phyloP scores from a whole-genome alignment of 495 filamentous ascomycete genomes.

The Penicillium manginii region DNA sequence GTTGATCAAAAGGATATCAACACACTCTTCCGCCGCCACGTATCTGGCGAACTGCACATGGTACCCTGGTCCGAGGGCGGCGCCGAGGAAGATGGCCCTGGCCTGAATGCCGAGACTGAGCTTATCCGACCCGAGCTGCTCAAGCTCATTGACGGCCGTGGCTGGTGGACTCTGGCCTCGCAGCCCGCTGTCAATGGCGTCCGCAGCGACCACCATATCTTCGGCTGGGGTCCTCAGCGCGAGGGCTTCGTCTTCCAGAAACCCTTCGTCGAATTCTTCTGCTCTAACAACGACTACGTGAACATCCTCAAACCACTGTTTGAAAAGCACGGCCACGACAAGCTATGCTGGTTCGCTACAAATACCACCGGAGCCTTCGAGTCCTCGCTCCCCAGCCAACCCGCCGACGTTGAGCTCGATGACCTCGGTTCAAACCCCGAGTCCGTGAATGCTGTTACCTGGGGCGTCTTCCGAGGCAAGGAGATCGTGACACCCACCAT shows the following conservation, averaged over 20 bases:
- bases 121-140: conserved; percentile 76
- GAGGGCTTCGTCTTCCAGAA: conserved; percentile 96
- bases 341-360: conserved; percentile 83
- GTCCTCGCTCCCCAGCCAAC: conserved; percentile 55
- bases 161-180: conserved; percentile 95
- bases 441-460: conserved; percentile 90
- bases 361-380: conserved; percentile 73
- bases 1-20: conserved; percentile 69
- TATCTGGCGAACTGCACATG: conserved; percentile 69
- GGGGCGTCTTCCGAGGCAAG: conserved; percentile 94
- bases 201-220: conserved; percentile 72
- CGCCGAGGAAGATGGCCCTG: conserved; percentile 50
- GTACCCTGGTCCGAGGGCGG: conserved; percentile 96
- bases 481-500: conserved; percentile 98
- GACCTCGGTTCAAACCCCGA: conserved; percentile 44
- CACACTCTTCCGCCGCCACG: conserved; percentile 75
- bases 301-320: conserved; percentile 62
- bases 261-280: conserved; percentile 95
- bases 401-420: conserved; percentile 37
- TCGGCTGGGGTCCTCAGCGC: conserved; percentile 91
- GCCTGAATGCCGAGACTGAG: conserved; percentile 75
- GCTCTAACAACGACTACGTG: conserved; percentile 70
- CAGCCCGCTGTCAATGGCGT: conserved; percentile 92
- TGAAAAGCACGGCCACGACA: conserved; percentile 55
- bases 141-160: conserved; percentile 69